A percentile compares a stretch with the other conserved stretches of the same genome.
phyloP scores from a whole-genome alignment of 2,329 filamentous ascomycete genomes.

The Botryotinia narcissicola region DNA sequence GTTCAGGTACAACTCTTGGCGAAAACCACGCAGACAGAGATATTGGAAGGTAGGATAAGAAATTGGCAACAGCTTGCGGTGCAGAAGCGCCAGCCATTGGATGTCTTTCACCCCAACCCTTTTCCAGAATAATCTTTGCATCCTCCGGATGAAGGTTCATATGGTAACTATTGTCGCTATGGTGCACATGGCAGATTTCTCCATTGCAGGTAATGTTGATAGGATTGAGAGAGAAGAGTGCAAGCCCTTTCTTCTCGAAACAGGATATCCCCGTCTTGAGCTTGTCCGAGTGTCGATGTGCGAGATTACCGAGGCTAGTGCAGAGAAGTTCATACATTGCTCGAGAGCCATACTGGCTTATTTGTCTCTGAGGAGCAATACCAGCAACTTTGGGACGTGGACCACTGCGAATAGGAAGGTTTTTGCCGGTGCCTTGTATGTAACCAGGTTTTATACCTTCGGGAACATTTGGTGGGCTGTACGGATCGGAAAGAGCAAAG shows the following conservation, averaged over 20 bases:
- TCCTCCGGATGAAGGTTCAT: conserved; percentile 78
- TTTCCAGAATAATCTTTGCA: conserved; percentile 66
- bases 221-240: conserved; percentile 66
- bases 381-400: conserved; percentile 66
- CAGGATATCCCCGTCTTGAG: conserved; percentile 67
- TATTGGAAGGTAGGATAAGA: conserved; percentile 2
- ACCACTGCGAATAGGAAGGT: conserved; percentile 61
- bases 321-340: conserved; percentile 56
- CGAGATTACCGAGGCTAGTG: conserved; percentile 52
- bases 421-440: conserved; percentile 50
- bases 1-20: conserved; percentile 54
- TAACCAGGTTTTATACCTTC: conserved; percentile 58
- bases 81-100: conserved; percentile 64
- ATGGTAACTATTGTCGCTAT: conserved; percentile 73
- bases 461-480: conserved; percentile 54
- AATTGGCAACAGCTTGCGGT: neutral
- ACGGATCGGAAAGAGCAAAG: conserved; percentile 69
- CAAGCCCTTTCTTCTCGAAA: conserved; percentile 79
- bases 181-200: conserved; percentile 81
- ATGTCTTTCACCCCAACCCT: conserved; percentile 75
- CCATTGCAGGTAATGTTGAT: conserved; percentile 70
- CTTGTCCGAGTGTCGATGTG: conserved; percentile 44
- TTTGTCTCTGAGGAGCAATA: conserved; percentile 79
- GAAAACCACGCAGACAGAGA: conserved; percentile 5
- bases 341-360: conserved; percentile 60